These are phyloP conservation scores for Phytophthora idaei DNA, from an alignment of 352 stramenopile species.

Conservation along the genomic window DNA sequence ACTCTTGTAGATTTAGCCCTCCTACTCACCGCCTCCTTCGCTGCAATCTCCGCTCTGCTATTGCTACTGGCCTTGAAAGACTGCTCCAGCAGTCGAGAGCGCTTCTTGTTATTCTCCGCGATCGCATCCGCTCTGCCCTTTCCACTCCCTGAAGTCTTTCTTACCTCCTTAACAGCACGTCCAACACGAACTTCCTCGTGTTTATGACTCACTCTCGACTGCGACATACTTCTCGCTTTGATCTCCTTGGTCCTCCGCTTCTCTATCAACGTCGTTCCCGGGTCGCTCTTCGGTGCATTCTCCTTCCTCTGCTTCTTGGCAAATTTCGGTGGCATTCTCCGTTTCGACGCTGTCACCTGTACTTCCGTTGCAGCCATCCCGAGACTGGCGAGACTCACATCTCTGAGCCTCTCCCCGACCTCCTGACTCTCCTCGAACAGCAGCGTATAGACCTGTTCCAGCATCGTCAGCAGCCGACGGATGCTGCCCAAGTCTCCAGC, in stretches of 20 bases:
- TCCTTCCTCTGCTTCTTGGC: conserved; percentile 28
- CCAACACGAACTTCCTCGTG: conserved; percentile 31
- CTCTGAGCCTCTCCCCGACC: conserved; percentile 24
- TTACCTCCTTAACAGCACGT: conserved; percentile 14
- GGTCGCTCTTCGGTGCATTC: conserved; percentile 20
- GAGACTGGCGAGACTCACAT: conserved; percentile 30
- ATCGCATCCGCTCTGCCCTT: conserved; percentile 23
- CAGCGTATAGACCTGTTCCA: conserved; percentile 62
- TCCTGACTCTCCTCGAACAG: conserved; percentile 52
- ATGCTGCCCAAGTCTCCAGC: conserved; percentile 61
- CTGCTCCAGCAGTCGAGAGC: conserved; percentile 29
- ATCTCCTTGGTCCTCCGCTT: conserved; percentile 7
- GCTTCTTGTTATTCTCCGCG: conserved; percentile 44
- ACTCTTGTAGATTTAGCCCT: neutral
- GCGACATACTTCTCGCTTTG: neutral
- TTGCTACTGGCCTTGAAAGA: conserved; percentile 19
- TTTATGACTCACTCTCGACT: conserved; percentile 15
- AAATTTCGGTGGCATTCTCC: conserved; percentile 23
- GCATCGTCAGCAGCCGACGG: conserved; percentile 52
- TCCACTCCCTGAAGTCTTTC: neutral
- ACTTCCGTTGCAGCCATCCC: conserved; percentile 11
- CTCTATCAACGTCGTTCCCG: conserved; percentile 10
- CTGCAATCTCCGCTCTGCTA: conserved; percentile 18
- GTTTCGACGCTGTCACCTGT: neutral
- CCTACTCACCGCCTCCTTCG: conserved; percentile 18